Conservation (phyloP, 441 rosid genomes). For the Pelargonium hybrid region DNA sequence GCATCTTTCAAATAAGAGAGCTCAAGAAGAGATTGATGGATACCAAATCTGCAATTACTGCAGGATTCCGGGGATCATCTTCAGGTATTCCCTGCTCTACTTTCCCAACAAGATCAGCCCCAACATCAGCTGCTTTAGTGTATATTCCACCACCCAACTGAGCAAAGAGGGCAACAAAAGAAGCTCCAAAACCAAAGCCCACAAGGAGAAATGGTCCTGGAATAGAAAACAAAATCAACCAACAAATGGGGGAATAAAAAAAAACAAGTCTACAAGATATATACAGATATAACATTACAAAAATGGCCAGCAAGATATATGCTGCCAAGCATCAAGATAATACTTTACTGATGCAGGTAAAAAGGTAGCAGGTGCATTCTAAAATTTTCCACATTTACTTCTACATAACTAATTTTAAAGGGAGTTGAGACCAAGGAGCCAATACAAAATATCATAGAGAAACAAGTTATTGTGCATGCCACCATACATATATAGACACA, state of each 20-base stretch:
- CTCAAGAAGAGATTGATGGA: background rate
- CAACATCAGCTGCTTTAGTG: conserved; percentile 99
- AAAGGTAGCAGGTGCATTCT: no score
- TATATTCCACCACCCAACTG: conserved; percentile 99
- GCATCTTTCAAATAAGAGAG: background rate
- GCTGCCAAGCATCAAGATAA: background rate
- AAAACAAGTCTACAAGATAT: background rate
- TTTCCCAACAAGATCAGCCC: conserved; percentile 98
- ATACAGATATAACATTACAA: no score
- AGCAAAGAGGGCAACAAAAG: conserved; percentile 97
- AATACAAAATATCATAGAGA: no score
- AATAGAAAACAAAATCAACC: conserved; percentile 19
- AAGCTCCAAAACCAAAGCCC: conserved; percentile 99
- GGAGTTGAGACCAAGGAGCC: no score
- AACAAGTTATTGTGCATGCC: no score
- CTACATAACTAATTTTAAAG: no score
- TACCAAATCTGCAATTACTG: conserved; percentile 99
- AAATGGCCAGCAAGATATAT: no score
- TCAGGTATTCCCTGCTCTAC: conserved; percentile 98
- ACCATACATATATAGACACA: no score
- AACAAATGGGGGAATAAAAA: background rate
- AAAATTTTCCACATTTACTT: no score
- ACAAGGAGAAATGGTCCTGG: conserved; percentile 97
- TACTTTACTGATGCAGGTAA: no score
- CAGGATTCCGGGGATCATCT: conserved; percentile 99